Base-by-base conservation (phyloP, 176 grass and related monocot genomes). In the Triticum urartu region DNA sequence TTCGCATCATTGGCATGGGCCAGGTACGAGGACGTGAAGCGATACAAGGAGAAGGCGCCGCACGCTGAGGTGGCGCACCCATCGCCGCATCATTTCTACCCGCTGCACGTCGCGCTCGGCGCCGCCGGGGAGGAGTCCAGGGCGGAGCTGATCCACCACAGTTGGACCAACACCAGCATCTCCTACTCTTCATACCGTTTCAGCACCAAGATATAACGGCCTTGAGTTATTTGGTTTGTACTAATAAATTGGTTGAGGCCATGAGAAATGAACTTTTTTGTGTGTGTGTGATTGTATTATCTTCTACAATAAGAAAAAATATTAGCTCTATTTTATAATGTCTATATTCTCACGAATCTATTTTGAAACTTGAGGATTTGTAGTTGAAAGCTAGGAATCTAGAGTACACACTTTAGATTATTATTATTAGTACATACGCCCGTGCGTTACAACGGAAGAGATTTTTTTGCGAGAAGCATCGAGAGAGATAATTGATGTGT, bases 31-130 rank as follows among this genome's bases (percentile, higher is more conserved):
- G 95, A 98, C 35, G 87, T 93, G 77, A 95, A 90, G 11, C 79
- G 75, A 24, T 90, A 87, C 3, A 84, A 92, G 58, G 88, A 92
- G 88, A 94, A 72, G 86, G 83, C 89, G 39, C 95, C 95, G 33
- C 4, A 85, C 36, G 91, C 13, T 59, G 92, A 59, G 89, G 67
- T 86, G 73, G 88, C 93, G 21, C 96, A 98, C 81, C 96, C 96
- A 21, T 87, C 38, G 90, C 96, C 96, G 1, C 93, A 98, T 50
- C 96, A 98, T 84, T 91, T 98, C 54, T 91, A 87, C 85, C 96
- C 96, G 21, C 67, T 98, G 81, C 96, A 95, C 64, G 91, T 98
- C 68, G 96, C 96, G 65, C 88, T 98, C 0, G 96, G 96, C 17
- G 95, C 95, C 21, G 91, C 93, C 9, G 93, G 95, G 11, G 89